Conservation (phyloP, 2,329 filamentous ascomycete genomes). For the Trichoderma sp. region DNA sequence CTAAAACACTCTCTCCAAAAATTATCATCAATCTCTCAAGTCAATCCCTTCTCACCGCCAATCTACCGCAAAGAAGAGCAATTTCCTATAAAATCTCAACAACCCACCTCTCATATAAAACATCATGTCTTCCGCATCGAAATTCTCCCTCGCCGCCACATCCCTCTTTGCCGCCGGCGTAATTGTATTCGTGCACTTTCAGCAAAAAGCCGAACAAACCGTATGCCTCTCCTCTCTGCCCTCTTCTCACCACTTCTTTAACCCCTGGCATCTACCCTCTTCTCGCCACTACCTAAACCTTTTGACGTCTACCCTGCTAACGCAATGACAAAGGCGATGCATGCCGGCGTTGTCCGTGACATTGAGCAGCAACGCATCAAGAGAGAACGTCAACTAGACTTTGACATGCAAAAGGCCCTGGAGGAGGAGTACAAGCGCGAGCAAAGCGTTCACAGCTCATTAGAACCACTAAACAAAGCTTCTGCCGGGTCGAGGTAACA, state of each 20-base stretch:
- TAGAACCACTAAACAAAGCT: slow-evolving; percentile 25
- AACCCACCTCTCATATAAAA: neutral
- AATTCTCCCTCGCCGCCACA: slow-evolving; percentile 77
- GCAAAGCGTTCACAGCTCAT: slow-evolving; percentile 65
- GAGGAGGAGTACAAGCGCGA: slow-evolving; percentile 89
- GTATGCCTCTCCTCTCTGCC: slow-evolving; percentile 49
- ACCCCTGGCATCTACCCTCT: too few species aligned
- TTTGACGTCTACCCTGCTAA: neutral
- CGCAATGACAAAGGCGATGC: slow-evolving; percentile 73
- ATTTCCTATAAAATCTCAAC: neutral
- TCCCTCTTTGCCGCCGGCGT: slow-evolving; percentile 73
- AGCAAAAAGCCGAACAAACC: slow-evolving; percentile 78
- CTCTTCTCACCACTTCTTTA: too few species aligned
- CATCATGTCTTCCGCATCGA: slow-evolving; percentile 84
- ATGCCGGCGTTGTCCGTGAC: slow-evolving; percentile 88
- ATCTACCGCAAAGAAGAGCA: neutral
- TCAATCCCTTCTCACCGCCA: neutral
- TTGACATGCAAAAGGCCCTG: slow-evolving; percentile 82
- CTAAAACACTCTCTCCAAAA: neutral
- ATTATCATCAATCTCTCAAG: neutral
- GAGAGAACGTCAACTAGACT: slow-evolving; percentile 86
- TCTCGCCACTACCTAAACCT: neutral
- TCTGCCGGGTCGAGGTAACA: slow-evolving; percentile 27
- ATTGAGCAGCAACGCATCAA: slow-evolving; percentile 92
- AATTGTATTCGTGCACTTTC: slow-evolving; percentile 82